Evolutionary conservation across 169 alveolate species (phyloP).

Genomic region (Eimeria tenella): DNA sequence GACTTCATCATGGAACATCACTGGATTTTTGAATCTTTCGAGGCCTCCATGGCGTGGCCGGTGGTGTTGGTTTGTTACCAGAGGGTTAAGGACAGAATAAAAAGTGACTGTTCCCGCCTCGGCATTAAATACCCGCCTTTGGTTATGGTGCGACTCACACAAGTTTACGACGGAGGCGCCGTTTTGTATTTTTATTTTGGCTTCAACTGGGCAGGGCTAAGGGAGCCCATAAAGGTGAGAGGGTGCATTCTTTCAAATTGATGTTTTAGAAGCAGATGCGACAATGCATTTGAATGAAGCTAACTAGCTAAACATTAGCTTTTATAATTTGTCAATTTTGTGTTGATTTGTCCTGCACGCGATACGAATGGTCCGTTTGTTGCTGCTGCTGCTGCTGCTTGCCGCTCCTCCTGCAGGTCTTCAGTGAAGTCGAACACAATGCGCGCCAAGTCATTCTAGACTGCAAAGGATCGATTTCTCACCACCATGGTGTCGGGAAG

Average conservation of each 20-base stretch:
- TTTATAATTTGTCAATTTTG: too few relatives aligned
- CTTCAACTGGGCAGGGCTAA: constrained; percentile 53
- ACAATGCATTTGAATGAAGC: too few relatives aligned
- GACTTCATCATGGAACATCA: constrained; percentile 33
- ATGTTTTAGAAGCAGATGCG: too few relatives aligned
- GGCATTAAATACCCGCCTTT: constrained; percentile 84
- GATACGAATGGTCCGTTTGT: too few relatives aligned
- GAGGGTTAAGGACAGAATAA: constrained; percentile 78
- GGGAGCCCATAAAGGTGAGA: background rate
- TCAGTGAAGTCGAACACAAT: constrained; percentile 86
- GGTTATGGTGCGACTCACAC: constrained; percentile 87
- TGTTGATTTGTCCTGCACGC: too few relatives aligned
- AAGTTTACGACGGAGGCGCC: constrained; percentile 90
- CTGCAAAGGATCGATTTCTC: constrained; percentile 89
- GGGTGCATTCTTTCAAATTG: too few relatives aligned
- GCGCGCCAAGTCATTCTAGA: constrained; percentile 88
- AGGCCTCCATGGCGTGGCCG: constrained; percentile 57
- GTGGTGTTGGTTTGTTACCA: constrained; percentile 79
- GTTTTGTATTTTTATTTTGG: constrained; percentile 89
- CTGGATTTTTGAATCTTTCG: constrained; percentile 13
- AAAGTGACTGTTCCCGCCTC: constrained; percentile 80
- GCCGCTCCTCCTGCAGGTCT: constrained; percentile 58
- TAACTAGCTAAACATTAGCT: too few relatives aligned
- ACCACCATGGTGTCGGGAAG: constrained; percentile 94
- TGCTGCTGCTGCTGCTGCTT: background rate